A percentile compares a stretch with the other conserved stretches of the same genome.
phyloP scores from a whole-genome alignment of 2,329 filamentous ascomycete genomes.

The Ophiostoma sp. region DNA sequence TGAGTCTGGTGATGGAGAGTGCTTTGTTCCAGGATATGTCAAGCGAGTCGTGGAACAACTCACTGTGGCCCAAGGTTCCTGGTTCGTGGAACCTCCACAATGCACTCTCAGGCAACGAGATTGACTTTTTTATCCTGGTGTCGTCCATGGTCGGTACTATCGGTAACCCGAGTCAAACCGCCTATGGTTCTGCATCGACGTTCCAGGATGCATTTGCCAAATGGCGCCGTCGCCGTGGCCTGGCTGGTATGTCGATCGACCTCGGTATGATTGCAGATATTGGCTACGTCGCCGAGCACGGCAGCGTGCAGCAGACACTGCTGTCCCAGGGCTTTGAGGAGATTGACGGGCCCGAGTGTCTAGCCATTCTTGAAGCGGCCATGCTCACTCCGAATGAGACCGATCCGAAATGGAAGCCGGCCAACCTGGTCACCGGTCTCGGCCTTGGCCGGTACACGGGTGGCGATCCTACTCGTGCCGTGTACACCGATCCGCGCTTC shows the following conservation, averaged over 20 bases:
- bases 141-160: conserved; percentile 35
- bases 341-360: conserved; percentile 26
- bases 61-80: conserved; percentile 32
- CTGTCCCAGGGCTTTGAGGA: conserved; percentile 27
- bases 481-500: conserved; percentile 26
- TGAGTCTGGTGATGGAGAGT: conserved; percentile 26
- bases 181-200: conserved; percentile 40
- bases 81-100: conserved; percentile 39
- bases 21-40: conserved; percentile 27
- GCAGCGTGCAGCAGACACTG: conserved; percentile 23
- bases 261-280: conserved; percentile 37
- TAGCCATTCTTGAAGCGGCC: conserved; percentile 29
- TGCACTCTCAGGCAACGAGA: conserved; percentile 21
- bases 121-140: conserved; percentile 38
- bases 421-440: conserved; percentile 27
- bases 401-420: not conserved
- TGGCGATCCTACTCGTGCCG: conserved; percentile 23
- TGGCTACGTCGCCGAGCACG: conserved; percentile 31
- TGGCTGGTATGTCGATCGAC: conserved; percentile 36
- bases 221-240: conserved; percentile 34
- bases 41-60: conserved; percentile 23
- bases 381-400: conserved; percentile 14
- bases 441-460: conserved; percentile 25
- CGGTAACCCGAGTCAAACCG: conserved; percentile 37
- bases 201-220: conserved; percentile 39